phyloP scores from a whole-genome alignment of 148 eudicot species.

The Drosera capensis region DNA sequence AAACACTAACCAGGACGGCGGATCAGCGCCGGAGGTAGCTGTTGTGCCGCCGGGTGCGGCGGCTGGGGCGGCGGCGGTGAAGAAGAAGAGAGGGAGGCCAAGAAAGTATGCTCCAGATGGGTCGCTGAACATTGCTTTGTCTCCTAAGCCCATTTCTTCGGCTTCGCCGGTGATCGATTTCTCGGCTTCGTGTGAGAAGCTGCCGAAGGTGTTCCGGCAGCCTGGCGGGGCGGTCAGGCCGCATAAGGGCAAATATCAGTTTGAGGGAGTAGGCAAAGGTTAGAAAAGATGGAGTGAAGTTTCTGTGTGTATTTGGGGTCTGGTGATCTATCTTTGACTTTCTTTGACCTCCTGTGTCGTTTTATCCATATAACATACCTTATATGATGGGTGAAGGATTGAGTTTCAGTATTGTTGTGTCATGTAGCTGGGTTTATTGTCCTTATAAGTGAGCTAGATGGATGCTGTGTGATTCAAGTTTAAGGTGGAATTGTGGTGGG shows the following conservation, averaged over 20 bases:
- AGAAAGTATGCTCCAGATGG: slow-evolving; percentile 87
- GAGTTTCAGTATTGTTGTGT: background rate
- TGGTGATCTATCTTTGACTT: background rate
- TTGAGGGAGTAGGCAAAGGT: slow-evolving; percentile 35
- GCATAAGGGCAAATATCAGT: slow-evolving; percentile 39
- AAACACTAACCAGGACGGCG: slow-evolving; percentile 25
- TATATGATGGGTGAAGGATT: background rate
- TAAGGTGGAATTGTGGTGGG: slow-evolving; percentile 7
- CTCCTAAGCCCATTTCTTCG: slow-evolving; percentile 67
- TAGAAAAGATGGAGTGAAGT: background rate
- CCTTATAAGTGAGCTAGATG: slow-evolving; percentile 16
- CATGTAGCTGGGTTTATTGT: background rate
- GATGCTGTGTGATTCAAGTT: slow-evolving; percentile 7
- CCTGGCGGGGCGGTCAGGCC: slow-evolving; percentile 23
- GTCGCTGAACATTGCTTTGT: slow-evolving; percentile 30
- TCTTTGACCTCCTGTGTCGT: background rate
- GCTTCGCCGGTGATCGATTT: slow-evolving; percentile 71
- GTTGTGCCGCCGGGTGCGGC: slow-evolving; percentile 11
- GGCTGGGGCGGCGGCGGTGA: slow-evolving; percentile 13
- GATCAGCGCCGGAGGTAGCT: slow-evolving; percentile 24
- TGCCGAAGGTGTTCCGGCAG: slow-evolving; percentile 30
- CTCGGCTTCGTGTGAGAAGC: slow-evolving; percentile 56
- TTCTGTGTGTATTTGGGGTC: no score
- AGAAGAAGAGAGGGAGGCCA: slow-evolving; percentile 92
- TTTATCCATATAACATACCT: background rate